These are phyloP conservation scores for Termitomyces sp. DNA, from an alignment of 768 basidiomycete species.

Conservation along the genomic window DNA sequence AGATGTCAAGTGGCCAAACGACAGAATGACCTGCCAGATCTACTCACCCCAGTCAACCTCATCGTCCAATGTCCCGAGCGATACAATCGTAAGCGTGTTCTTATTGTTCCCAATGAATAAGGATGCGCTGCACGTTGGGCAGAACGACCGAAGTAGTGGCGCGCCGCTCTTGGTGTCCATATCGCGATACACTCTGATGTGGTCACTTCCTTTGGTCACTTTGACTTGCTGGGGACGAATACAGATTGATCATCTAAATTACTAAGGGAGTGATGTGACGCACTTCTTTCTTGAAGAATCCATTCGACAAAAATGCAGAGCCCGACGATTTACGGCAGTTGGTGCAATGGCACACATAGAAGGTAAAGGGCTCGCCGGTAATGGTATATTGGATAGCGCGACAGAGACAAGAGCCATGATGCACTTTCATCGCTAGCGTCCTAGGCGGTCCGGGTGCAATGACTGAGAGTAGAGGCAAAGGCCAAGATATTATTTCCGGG, in stretches of 20 bases:
- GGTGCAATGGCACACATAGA: constrained; percentile 17
- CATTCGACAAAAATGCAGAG: constrained; percentile 20
- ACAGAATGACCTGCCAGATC: not conserved
- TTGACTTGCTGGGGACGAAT: constrained; percentile 13
- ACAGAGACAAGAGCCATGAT: constrained; percentile 13
- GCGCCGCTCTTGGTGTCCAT: constrained; percentile 18
- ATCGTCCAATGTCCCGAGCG: constrained; percentile 25
- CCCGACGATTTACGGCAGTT: constrained; percentile 21
- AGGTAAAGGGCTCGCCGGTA: constrained; percentile 15
- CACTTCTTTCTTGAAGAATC: constrained; percentile 20
- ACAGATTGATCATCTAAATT: too few relatives aligned
- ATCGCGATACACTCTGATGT: constrained; percentile 18
- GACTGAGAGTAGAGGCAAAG: not conserved
- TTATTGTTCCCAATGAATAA: constrained; percentile 17
- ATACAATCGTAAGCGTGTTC: constrained; percentile 18
- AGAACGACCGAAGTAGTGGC: constrained; percentile 20
- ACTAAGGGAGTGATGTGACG: not conserved
- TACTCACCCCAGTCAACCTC: constrained; percentile 25
- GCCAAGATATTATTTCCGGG: not conserved
- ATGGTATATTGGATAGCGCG: constrained; percentile 10
- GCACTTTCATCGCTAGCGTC: constrained; percentile 5
- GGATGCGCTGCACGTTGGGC: constrained; percentile 19
- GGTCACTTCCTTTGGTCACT: constrained; percentile 17
- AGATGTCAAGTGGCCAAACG: not conserved
- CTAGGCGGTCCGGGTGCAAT: too few relatives aligned